Evolutionary conservation across 805 yeast species (phyloP), one percentile per base, ranked within the genome.

Genomic region (Myxozyma neotropica): DNA sequence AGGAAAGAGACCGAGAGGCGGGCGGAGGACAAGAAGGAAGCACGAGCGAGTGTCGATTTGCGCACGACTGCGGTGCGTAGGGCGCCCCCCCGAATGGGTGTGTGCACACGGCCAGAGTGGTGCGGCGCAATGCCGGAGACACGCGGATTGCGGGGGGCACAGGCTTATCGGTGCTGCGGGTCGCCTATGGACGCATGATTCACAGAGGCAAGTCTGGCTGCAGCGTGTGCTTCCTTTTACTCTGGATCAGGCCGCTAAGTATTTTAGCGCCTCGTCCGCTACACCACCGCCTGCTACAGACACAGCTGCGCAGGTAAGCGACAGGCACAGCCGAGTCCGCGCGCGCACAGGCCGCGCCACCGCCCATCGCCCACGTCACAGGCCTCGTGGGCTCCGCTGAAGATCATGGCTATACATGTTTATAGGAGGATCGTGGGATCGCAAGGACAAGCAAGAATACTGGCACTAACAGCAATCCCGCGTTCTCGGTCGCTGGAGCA

Each of bases 321-420:
- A 29, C 33, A 29, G 33, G 33, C 33, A 29, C 33, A 29, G 33
- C 33, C 33, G 33, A 29, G 33, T 10, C 10, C 33, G 33, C 10
- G 33, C 43, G 21, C 43, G 43, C 43, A 38, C 43, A 38, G 43
- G 43, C 43, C 43, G 43, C 43, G 43, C 43, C 43, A 19, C 43
- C 38, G 38, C 38, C 43, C 43, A 38, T 38, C 43, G 43, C 43
- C 10, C 43, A 17, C 21, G 6, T 38, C 7, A 7, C 6, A 5
- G 42, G 5, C 21, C 21, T 17, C 21, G 8, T 31, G 12, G 38
- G n/a, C n/a, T 35, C n/a, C 4, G 13, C n/a, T 35, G 2, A 35
- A 35, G 2, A 8, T 8, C 36, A 31, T 31, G 36, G 13, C 36
- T 31, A 31, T 8, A 13, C n/a, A 17, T 7, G 23, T 8, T 6